A percentile compares a stretch with the other conserved stretches of the same genome.
These are phyloP conservation scores for Aspergillus vadensis DNA, from an alignment of 2,329 filamentous ascomycete genomes.

Conservation along the genomic window DNA sequence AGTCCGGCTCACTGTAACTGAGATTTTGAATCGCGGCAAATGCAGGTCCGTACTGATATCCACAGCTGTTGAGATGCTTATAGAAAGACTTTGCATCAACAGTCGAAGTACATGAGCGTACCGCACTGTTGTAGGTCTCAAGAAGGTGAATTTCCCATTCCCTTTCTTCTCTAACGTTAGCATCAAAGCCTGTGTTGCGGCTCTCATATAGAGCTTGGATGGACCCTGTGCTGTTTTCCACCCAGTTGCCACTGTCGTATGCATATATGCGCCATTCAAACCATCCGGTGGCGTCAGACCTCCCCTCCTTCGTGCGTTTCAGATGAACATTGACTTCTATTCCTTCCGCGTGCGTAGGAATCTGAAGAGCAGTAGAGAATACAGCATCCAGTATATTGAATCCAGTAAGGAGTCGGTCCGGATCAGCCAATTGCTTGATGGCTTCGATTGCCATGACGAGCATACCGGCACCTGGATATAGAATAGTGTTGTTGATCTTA, in stretches of 20 bases:
- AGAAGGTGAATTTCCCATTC: conserved; percentile 2
- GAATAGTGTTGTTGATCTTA: conserved; percentile 21
- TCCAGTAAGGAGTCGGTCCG: neutral
- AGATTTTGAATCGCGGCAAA: conserved; percentile 1
- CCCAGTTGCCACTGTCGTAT: conserved; percentile 1
- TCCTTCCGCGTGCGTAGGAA: conserved; percentile 1
- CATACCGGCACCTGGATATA: conserved; percentile 25
- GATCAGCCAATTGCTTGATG: conserved; percentile 17
- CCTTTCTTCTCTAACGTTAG: neutral
- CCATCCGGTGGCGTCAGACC: conserved; percentile 4
- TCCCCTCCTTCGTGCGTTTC: neutral
- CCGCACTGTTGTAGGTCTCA: neutral
- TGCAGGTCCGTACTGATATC: conserved; percentile 8
- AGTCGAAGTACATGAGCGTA: neutral
- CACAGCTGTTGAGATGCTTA: neutral
- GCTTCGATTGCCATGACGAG: conserved; percentile 23
- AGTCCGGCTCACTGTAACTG: neutral
- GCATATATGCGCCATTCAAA: conserved; percentile 11
- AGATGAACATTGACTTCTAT: conserved; percentile 1
- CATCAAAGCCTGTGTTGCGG: neutral
- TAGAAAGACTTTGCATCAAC: neutral
- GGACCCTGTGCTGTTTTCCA: conserved; percentile 9
- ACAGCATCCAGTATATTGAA: conserved; percentile 7
- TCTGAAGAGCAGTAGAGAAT: conserved; percentile 7
- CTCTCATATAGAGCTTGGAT: conserved; percentile 10